These are phyloP conservation scores for Incumbomyces delicatus DNA, from an alignment of 2,329 filamentous ascomycete species.

Conservation along the genomic window DNA sequence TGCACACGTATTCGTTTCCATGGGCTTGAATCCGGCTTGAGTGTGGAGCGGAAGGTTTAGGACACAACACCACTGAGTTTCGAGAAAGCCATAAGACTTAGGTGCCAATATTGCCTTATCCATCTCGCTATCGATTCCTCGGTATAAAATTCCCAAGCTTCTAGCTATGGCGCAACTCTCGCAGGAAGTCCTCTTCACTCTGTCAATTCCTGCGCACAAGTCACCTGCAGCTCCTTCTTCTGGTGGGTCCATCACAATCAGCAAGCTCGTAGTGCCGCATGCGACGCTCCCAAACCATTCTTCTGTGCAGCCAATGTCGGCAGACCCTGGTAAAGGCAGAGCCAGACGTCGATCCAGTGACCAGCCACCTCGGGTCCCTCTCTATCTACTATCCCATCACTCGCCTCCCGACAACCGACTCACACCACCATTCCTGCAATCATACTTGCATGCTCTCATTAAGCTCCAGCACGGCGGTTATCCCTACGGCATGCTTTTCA, in stretches of 20 bases:
- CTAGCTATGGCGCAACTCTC: background rate
- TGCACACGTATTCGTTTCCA: too few species aligned
- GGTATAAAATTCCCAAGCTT: background rate
- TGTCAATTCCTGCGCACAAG: background rate
- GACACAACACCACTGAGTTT: too few species aligned
- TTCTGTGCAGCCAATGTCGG: background rate
- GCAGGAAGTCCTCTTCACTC: conserved; percentile 1
- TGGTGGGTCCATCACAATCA: background rate
- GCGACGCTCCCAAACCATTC: background rate
- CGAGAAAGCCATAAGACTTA: too few species aligned
- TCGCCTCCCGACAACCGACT: conserved; percentile 69
- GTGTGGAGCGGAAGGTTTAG: too few species aligned
- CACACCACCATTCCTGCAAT: conserved; percentile 56
- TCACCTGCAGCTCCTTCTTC: background rate
- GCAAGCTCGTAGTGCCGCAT: background rate
- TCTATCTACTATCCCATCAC: conserved; percentile 65
- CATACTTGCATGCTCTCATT: conserved; percentile 59
- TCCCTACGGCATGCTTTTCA: conserved; percentile 57
- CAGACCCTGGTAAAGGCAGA: background rate
- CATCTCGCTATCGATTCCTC: background rate
- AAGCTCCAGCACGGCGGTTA: conserved; percentile 4
- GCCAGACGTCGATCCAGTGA: background rate
- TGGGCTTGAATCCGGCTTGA: too few species aligned
- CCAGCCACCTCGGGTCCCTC: conserved; percentile 34
- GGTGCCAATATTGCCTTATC: too few species aligned